Evolutionary conservation across 2,329 filamentous ascomycete species (phyloP), one percentile per base, ranked within the genome.

Genomic region (Claviceps africana): DNA sequence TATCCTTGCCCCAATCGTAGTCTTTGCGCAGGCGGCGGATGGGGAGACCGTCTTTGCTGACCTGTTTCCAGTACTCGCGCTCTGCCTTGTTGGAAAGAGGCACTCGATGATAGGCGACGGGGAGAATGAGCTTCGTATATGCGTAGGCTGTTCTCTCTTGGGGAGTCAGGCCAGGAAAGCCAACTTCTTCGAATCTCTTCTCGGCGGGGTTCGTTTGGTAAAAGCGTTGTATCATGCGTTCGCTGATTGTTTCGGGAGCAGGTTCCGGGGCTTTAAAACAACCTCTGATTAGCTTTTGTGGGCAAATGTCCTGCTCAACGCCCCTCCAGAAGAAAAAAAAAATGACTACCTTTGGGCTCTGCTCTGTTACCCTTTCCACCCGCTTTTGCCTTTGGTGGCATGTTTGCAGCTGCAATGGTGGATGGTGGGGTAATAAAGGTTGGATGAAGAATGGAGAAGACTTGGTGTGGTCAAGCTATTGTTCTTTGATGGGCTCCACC

Each of bases 31-130:
- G 65, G 28, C 67, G 65, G 39, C 77, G 73, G 48, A 75, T 64
- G 5, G 77, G 74, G 15, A 79, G 66, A 52, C 65, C 70, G 47
- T 74, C 70, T 57, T 80, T 78, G 61, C 71, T 72, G 56, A 78
- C 68, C 47, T 70, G 67, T 64, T 77, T 77, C 78, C 78, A 82
- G 61, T 77, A 73, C 58, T 81, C 77, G 59, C 74, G 73, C 60
- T 78, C 73, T 28, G 72, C 64, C 63, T 78, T 78, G 62, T 70
- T 64, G 55, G 64, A 67, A 35, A 68, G 62, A 44, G 60, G 55
- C 4, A 72, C 57, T 11, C 59, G 59, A 48, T 62, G 65, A 54
- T 67, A 62, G 45, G 66, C 66, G 39, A 70, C 67, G 46, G 68
- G 68, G 44, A 66, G 66, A 42, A 77, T 67, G 53, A 76, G 70